phyloP scores from a whole-genome alignment of 1,284 basidiomycete genomes.

The Leccinum ponderosum region DNA sequence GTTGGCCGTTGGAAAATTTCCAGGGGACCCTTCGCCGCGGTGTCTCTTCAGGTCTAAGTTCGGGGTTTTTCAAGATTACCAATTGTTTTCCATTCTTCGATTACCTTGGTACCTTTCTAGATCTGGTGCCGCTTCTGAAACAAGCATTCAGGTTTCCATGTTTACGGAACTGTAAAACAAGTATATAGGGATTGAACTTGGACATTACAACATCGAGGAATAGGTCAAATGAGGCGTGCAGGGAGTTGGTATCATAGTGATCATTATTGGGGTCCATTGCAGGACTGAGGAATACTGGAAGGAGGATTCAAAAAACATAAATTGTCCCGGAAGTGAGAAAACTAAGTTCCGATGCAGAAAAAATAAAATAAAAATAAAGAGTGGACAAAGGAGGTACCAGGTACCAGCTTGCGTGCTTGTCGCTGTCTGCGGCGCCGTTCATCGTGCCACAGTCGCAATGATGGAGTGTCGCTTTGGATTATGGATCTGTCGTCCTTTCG shows the following conservation, averaged over 20 bases:
- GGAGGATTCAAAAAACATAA: conserved; percentile 15
- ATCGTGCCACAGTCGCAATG: conserved; percentile 28
- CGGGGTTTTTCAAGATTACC: conserved; percentile 19
- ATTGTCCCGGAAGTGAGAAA: conserved; percentile 9
- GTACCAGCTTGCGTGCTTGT: conserved; percentile 13
- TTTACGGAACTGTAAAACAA: conserved; percentile 4
- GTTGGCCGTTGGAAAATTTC: conserved; percentile 11
- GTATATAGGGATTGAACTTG: conserved; percentile 14
- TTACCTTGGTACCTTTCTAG: conserved; percentile 16
- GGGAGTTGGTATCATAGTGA: conserved; percentile 10
- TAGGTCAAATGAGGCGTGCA: conserved; percentile 8
- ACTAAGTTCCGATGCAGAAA: conserved; percentile 6
- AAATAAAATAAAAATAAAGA: too few species aligned
- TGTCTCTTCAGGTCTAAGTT: conserved; percentile 23
- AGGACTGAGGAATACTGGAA: conserved; percentile 9
- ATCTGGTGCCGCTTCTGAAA: conserved; percentile 13
- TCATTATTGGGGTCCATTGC: conserved; percentile 24
- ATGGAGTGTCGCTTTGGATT: conserved; percentile 32
- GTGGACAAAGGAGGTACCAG: neutral
- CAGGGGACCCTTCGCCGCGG: conserved; percentile 25
- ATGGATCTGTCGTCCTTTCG: conserved; percentile 29
- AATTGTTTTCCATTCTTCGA: conserved; percentile 23
- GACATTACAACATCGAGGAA: conserved; percentile 23
- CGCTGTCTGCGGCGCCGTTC: conserved; percentile 17
- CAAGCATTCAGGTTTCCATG: conserved; percentile 15